Percentiles rank a stretch among this genome's conserved stretches.
Evolutionary conservation across 768 basidiomycete species (phyloP).

Genomic region (Auricularia heimuer): DNA sequence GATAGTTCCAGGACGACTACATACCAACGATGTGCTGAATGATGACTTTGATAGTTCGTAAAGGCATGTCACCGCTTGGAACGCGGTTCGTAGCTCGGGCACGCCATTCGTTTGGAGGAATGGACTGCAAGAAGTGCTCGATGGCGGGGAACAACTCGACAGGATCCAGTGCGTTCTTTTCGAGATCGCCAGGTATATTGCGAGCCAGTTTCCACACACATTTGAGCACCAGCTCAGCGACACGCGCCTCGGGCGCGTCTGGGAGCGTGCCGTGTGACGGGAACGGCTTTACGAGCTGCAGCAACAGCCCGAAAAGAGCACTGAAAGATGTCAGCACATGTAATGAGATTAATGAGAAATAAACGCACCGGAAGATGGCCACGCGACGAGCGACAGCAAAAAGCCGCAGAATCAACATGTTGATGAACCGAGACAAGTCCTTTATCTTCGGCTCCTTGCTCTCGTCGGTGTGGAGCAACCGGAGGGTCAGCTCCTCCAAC

Average conservation of each 20-base stretch:
- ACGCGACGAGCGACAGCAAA: constrained; percentile 86
- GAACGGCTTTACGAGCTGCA: constrained; percentile 79
- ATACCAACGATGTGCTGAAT: constrained; percentile 93
- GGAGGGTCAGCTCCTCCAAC: constrained; percentile 84
- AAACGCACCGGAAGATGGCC: constrained; percentile 76
- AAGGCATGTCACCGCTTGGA: constrained; percentile 95
- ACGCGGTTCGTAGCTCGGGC: constrained; percentile 82
- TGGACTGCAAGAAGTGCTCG: constrained; percentile 86
- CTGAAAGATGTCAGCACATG: constrained; percentile 25
- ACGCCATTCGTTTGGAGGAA: constrained; percentile 95
- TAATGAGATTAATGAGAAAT: not conserved
- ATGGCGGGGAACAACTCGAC: constrained; percentile 85
- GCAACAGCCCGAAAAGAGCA: constrained; percentile 69
- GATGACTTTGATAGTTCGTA: constrained; percentile 95
- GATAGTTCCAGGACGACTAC: constrained; percentile 23
- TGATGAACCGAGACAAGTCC: constrained; percentile 92
- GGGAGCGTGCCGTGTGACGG: constrained; percentile 58
- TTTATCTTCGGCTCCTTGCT: constrained; percentile 74
- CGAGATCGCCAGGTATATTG: constrained; percentile 86
- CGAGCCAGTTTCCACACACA: constrained; percentile 97
- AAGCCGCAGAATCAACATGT: constrained; percentile 91
- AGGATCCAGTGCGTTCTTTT: constrained; percentile 69
- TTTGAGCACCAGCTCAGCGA: constrained; percentile 88
- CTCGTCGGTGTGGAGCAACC: constrained; percentile 90
- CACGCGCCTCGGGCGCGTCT: constrained; percentile 75